These are phyloP conservation scores for Marchantia paleacea DNA, from an alignment of 225 moss, liverwort and hornwort species.

Conservation along the genomic window DNA sequence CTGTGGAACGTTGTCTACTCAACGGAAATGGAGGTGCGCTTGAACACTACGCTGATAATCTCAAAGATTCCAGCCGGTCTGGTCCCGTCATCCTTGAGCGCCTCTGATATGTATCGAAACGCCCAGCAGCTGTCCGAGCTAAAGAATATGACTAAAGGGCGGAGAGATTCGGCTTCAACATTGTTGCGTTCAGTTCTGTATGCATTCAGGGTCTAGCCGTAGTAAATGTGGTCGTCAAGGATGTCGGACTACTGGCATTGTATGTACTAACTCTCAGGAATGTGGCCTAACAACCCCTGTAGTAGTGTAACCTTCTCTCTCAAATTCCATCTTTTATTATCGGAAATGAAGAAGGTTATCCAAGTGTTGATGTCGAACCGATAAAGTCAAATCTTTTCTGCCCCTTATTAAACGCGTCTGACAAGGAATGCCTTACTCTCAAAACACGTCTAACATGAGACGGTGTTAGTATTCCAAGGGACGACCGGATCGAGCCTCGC, in stretches of 20 bases:
- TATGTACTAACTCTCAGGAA: conserved; percentile 5
- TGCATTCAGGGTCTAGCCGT: neutral
- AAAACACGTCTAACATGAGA: too few relatives aligned
- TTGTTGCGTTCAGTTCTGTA: neutral
- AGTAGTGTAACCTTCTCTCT: neutral
- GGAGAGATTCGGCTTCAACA: neutral
- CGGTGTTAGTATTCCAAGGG: too few relatives aligned
- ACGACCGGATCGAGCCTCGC: too few relatives aligned
- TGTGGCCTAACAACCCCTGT: neutral
- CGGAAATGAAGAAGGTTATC: too few relatives aligned
- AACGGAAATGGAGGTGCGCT: neutral
- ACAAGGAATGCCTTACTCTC: too few relatives aligned
- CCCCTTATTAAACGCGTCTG: too few relatives aligned
- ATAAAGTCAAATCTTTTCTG: too few relatives aligned
- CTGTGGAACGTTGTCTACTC: neutral
- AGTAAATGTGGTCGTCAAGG: neutral
- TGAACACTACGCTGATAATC: neutral
- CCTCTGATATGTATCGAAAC: neutral
- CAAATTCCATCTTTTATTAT: neutral
- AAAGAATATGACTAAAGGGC: neutral
- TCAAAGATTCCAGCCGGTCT: neutral
- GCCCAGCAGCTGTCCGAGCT: neutral
- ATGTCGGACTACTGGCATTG: neutral
- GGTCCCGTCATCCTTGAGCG: neutral
- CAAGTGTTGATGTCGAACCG: too few relatives aligned